Base-by-base conservation (phyloP, 352 stramenopile species). In the Phytopythium ostracodes region DNA sequence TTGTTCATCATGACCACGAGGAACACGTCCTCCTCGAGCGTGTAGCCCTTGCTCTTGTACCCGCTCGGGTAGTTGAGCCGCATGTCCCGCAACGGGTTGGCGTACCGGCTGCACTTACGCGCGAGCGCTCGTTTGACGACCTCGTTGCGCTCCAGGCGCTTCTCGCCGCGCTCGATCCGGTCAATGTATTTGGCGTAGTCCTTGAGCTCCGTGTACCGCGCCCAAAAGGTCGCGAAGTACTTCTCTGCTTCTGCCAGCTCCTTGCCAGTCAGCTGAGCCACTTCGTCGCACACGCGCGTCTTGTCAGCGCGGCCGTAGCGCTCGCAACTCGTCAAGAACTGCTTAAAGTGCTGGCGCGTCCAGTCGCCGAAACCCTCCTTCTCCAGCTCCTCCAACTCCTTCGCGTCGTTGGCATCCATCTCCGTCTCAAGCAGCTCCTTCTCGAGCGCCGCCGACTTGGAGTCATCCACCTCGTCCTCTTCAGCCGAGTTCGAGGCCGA, bases 1-100 rank as follows among this genome's bases (percentile, higher is more conserved):
- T 96, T 92, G 81, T 99, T 96, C 96, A 99, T 99, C 94, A 99
- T 99, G 51, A 96, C 97, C 12, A 99, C 76, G 31, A 99, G 77
- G 69, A 99, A 99, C 29, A 97, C 91, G 75, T 99, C 97, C 68
- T 99, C 97, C 58, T 99, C 97, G 62, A 98, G 85, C 38, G 96
- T 98, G 67, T 97, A 99, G 0, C 86, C 92, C 72, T 96, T 91
- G 82, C 96, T 97, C 79, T 97, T 97, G 75, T 96, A 90, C 38
- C 88, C 88, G 50, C 81, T 91, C 38, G 85, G 84, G 66, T 96
- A 96, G 44, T 91, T 71, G 29, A 96, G 72, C 46, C 90, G 91
- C 87, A 96, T 94, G 60, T 94, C 83, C 59, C 82, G 84, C 62
- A 93, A 76, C n/a, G 90, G 85, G 63, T 98, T 97, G 38, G 94